These are phyloP conservation scores for Berkeleyomyces basicola DNA, from an alignment of 2,329 filamentous ascomycete species.

Conservation along the genomic window DNA sequence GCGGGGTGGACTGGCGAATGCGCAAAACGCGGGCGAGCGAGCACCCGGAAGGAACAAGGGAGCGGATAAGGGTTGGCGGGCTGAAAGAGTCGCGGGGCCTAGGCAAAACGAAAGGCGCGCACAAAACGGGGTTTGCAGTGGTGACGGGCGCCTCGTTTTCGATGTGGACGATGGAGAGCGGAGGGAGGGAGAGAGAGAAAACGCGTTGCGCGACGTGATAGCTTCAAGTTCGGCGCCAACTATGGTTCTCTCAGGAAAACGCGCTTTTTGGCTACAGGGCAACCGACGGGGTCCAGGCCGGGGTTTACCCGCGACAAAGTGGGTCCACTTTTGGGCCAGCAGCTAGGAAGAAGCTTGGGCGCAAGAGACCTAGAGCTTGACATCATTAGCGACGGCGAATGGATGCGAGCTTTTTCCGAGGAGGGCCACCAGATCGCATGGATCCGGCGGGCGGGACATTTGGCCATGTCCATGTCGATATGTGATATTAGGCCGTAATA, in stretches of 20 bases:
- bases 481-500: too few species aligned
- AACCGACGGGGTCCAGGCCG: too few species aligned
- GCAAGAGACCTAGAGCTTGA: neutral
- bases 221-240: too few species aligned
- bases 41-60: neutral
- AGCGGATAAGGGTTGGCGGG: neutral
- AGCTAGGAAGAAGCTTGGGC: too few species aligned
- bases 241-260: too few species aligned
- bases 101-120: neutral
- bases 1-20: conserved; percentile 3
- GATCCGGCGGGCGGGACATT: neutral
- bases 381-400: neutral
- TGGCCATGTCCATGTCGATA: neutral
- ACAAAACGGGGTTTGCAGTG: neutral
- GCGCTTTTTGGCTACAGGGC: too few species aligned
- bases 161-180: too few species aligned
- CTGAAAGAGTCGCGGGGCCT: neutral
- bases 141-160: too few species aligned
- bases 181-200: too few species aligned
- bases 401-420: neutral
- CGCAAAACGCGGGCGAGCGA: neutral
- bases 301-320: too few species aligned
- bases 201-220: too few species aligned
- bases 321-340: too few species aligned
- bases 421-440: neutral